A percentile compares a stretch with the other conserved stretches of the same genome.
phyloP scores from a whole-genome alignment of 2,329 filamentous ascomycete genomes.

The Penicillium sp. region DNA sequence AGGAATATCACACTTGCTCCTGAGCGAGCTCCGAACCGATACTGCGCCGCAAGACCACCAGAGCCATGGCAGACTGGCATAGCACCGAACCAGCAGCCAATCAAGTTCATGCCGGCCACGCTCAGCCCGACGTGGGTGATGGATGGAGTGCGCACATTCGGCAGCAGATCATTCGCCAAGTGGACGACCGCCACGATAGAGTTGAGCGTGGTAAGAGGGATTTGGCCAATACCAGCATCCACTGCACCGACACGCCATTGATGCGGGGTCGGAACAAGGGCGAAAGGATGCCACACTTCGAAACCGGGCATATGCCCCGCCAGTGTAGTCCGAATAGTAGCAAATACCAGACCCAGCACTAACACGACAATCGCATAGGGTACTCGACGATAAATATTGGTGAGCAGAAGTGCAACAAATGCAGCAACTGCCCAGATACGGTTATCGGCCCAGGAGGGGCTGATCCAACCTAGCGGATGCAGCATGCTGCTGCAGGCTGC shows the following conservation, averaged over 20 bases:
- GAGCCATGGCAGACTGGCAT: slow-evolving; percentile 97
- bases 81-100: slow-evolving; percentile 84
- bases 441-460: slow-evolving; percentile 70
- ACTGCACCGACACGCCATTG: slow-evolving; percentile 56
- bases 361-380: slow-evolving; percentile 79
- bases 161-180: slow-evolving; percentile 73
- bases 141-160: slow-evolving; percentile 63
- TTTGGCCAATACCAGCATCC: slow-evolving; percentile 74
- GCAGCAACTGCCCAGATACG: slow-evolving; percentile 71
- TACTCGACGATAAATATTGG: slow-evolving; percentile 61
- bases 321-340: slow-evolving; percentile 45
- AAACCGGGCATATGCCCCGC: slow-evolving; percentile 49
- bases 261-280: slow-evolving; percentile 45
- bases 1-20: slow-evolving; percentile 80
- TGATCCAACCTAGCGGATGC: slow-evolving; percentile 64
- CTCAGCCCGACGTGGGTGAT: slow-evolving; percentile 78
- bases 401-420: slow-evolving; percentile 67
- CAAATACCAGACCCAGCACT: slow-evolving; percentile 63
- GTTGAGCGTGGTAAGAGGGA: slow-evolving; percentile 89
- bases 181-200: slow-evolving; percentile 85
- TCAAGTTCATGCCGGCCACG: slow-evolving; percentile 77
- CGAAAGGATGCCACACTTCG: slow-evolving; percentile 58
- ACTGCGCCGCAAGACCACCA: slow-evolving; percentile 85
- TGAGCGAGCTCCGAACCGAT: slow-evolving; percentile 85
- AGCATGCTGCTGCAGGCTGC: slow-evolving; percentile 70